phyloP scores from a whole-genome alignment of 208 protist species.

The Wallacemonas sp. region DNA sequence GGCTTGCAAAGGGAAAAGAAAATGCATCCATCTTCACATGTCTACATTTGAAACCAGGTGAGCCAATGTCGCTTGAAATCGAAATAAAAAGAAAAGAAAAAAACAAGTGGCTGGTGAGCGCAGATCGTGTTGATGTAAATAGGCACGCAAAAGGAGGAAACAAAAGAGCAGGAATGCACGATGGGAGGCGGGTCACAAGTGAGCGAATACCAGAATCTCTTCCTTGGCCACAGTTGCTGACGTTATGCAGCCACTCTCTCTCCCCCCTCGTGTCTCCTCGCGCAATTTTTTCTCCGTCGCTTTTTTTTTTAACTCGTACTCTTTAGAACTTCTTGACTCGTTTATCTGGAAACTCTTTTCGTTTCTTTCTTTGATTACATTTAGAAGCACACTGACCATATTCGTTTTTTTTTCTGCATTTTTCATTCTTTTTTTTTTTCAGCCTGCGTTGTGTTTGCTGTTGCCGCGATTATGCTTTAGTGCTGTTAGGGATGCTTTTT shows the following conservation, averaged over 20 bases:
- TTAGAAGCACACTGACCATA: not conserved
- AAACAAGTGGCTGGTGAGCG: too few relatives aligned
- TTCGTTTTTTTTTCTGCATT: constrained; percentile 1
- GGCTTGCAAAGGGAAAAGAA: constrained; percentile 8
- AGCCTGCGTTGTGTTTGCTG: not conserved
- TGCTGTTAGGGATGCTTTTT: constrained; percentile 2
- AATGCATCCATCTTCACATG: not conserved
- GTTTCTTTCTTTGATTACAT: constrained; percentile 7
- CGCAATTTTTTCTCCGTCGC: not conserved
- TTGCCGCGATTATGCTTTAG: too few relatives aligned
- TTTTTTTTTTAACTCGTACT: constrained; percentile 15
- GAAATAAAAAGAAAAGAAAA: constrained; percentile 16
- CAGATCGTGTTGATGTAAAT: too few relatives aligned
- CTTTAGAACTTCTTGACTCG: constrained; percentile 11
- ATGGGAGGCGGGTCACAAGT: too few relatives aligned
- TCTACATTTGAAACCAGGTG: not conserved
- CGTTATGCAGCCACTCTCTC: too few relatives aligned
- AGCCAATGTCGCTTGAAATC: not conserved
- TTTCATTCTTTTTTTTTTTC: constrained; percentile 24
- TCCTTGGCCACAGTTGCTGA: too few relatives aligned
- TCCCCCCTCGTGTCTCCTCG: too few relatives aligned
- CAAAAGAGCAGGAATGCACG: too few relatives aligned
- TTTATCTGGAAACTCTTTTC: constrained; percentile 12
- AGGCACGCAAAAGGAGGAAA: too few relatives aligned
- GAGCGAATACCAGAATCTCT: too few relatives aligned